These are phyloP conservation scores for Aschersonia sp. DNA, from an alignment of 2,329 filamentous ascomycete genomes.

Conservation along the genomic window DNA sequence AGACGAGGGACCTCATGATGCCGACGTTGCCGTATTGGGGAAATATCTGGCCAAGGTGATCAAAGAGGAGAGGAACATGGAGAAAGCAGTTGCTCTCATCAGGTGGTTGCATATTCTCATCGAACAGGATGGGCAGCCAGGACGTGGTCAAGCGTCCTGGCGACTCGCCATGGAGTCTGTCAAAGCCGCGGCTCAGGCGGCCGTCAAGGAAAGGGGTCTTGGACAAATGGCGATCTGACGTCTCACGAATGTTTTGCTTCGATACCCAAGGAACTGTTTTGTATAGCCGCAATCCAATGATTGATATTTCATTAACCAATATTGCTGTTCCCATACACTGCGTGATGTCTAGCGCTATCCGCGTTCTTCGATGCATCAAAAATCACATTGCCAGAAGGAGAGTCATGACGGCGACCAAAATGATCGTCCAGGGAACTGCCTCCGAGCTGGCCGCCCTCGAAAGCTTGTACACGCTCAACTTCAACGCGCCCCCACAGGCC, in stretches of 20 bases:
- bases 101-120: conserved; percentile 51
- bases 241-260: no score
- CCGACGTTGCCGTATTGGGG: conserved; percentile 62
- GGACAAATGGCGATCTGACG: conserved; percentile 28
- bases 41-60: conserved; percentile 62
- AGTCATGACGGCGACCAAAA: background rate
- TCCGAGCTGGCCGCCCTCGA: conserved; percentile 3
- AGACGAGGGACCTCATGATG: conserved; percentile 59
- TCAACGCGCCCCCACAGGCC: conserved; percentile 38
- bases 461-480: conserved; percentile 28
- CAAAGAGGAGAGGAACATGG: conserved; percentile 59
- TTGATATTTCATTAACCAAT: no score
- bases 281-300: no score
- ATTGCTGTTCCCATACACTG: no score
- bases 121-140: conserved; percentile 26
- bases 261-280: background rate
- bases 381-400: background rate
- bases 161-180: conserved; percentile 24
- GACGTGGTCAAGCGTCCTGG: conserved; percentile 30
- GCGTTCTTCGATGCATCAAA: no score
- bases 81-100: conserved; percentile 55
- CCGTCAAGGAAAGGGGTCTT: conserved; percentile 40
- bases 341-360: no score
- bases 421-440: background rate
- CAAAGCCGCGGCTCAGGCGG: conserved; percentile 36